Percentiles rank a stretch among this genome's conserved stretches.
phyloP scores from a whole-genome alignment of 257 asterid species.

The Coffea canephora region DNA sequence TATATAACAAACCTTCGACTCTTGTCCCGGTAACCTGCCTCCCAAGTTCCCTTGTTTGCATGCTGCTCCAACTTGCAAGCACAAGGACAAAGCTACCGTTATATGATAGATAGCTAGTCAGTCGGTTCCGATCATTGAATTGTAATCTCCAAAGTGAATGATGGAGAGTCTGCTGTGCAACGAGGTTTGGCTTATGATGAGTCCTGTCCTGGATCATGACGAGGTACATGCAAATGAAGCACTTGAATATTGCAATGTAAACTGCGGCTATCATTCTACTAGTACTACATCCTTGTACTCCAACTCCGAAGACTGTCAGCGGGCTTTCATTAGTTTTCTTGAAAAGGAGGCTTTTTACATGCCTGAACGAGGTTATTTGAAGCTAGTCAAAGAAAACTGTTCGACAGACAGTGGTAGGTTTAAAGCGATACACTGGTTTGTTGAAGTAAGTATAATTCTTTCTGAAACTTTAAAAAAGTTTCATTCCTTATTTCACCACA shows the following conservation, averaged over 20 bases:
- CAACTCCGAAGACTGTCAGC: slow-evolving; percentile 37
- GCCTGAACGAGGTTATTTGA: slow-evolving; percentile 38
- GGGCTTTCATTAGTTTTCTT: slow-evolving; percentile 29
- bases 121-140: slow-evolving; percentile 4
- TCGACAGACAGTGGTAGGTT: slow-evolving; percentile 37
- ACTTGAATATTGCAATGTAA: neutral
- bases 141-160: slow-evolving; percentile 14
- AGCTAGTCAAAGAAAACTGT: slow-evolving; percentile 21
- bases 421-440: slow-evolving; percentile 47
- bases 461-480: neutral
- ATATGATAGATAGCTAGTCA: neutral
- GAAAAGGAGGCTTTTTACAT: slow-evolving; percentile 40
- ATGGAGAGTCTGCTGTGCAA: slow-evolving; percentile 59
- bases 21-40: neutral
- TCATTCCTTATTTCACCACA: neutral
- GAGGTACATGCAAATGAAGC: neutral
- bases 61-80: neutral
- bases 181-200: slow-evolving; percentile 56
- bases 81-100: neutral
- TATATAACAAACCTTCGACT: neutral
- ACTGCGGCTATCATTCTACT: neutral
- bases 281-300: neutral
- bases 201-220: slow-evolving; percentile 12
- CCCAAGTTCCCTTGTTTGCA: slow-evolving; percentile 6
- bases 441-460: slow-evolving; percentile 41